Percentiles rank a stretch among this genome's conserved stretches.
Evolutionary conservation across 768 basidiomycete genomes (phyloP).

Genomic region (Mycena filopes): DNA sequence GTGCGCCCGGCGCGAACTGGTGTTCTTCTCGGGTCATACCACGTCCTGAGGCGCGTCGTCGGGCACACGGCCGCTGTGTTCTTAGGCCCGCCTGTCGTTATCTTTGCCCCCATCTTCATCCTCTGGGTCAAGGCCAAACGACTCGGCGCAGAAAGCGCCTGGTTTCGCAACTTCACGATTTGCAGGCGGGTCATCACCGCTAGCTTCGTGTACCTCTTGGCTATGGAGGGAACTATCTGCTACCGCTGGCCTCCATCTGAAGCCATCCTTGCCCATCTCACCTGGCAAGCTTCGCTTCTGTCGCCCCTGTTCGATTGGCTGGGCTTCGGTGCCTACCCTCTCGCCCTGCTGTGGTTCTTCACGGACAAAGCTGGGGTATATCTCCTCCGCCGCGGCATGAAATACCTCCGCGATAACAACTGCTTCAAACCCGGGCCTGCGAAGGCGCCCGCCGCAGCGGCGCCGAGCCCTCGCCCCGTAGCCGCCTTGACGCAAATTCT

Average conservation of each 20-base stretch:
- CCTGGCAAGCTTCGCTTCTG: neutral
- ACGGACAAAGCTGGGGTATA: neutral
- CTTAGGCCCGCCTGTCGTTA: neutral
- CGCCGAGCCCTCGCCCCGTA: neutral
- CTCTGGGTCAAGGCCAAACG: neutral
- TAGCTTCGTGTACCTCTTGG: neutral
- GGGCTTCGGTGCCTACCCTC: neutral
- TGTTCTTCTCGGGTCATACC: neutral
- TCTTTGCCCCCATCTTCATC: neutral
- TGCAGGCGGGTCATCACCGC: neutral
- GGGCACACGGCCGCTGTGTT: neutral
- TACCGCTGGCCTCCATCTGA: no score
- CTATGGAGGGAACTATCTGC: neutral
- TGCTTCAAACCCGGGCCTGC: no score
- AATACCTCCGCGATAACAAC: no score
- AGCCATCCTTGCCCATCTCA: neutral
- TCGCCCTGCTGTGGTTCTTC: neutral
- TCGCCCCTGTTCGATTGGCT: neutral
- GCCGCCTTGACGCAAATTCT: neutral
- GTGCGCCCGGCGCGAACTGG: neutral
- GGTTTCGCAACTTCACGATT: neutral
- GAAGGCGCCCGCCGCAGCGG: no score
- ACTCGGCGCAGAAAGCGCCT: neutral
- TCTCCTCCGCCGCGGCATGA: neutral
- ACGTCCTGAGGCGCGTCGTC: neutral